Evolutionary conservation across 495 filamentous ascomycete species (phyloP), one percentile per base, ranked within the genome.

Genomic region (Haplographium delicatum): DNA sequence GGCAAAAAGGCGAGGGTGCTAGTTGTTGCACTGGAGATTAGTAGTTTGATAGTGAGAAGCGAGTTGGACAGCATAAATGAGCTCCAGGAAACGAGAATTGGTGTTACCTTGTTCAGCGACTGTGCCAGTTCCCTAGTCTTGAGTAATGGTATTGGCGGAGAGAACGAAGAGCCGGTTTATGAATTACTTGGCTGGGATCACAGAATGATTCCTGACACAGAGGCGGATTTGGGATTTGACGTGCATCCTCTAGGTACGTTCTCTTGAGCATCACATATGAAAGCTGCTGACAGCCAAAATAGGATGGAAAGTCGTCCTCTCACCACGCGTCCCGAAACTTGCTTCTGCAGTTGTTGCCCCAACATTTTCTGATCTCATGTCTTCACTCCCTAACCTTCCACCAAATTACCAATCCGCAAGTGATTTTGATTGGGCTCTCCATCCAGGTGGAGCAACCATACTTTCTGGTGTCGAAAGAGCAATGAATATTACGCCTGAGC

Each of bases 391-490:
- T 5, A 59, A 65, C 23, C 61, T 80, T 4, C 69, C 71, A 5
- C 60, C 61, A 18, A 42, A 59, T 13, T 74, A 74, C 56, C 59
- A 58, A 44, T 44, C 31, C 1, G 67, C 79, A 1, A 39, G 59
- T 0, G 78, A 81, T 44, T 82, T 84, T 46, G 81, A 86, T 62
- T 86, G 82, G 82, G 82, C 81, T 0, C 70, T 85, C 53, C 82
- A 86, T 58, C 82, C 82, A 0, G 82, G 82, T 4, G 82, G 82
- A 26, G 62, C 75, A 13, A 79, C 80, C 7, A 84, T 86, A 45
- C 70, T 85, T 10, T 74, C 79, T 5, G 78, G 79, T 5, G 76
- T 80, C 1, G 74, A 84, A 60, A 62, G 65, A 30, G 70, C 66
- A 8, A 70, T 81, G 68, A 54, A 62, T 15, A 71, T 86, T 18